Evolutionary conservation across 768 basidiomycete genomes (phyloP).

Genomic region (Cystobasidium tubakii): DNA sequence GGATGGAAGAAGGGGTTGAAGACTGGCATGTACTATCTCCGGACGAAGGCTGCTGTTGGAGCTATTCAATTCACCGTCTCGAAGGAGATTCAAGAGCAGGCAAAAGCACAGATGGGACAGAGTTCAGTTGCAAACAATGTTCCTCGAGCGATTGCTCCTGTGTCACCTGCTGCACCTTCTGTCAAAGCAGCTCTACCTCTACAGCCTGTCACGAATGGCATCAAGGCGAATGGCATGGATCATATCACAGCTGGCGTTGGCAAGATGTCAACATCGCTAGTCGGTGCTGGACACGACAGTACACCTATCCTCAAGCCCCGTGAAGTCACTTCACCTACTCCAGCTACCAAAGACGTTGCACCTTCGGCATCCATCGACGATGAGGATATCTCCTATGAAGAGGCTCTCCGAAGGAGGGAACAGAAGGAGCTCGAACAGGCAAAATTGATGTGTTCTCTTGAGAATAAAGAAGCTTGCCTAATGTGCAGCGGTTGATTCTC

Average conservation of each 20-base stretch:
- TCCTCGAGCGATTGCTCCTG: constrained; percentile 25
- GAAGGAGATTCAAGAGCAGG: constrained; percentile 60
- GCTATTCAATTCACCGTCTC: constrained; percentile 98
- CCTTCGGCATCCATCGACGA: constrained; percentile 36
- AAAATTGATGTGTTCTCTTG: constrained; percentile 72
- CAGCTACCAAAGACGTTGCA: constrained; percentile 51
- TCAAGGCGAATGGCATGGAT: constrained; percentile 39
- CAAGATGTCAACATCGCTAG: constrained; percentile 41
- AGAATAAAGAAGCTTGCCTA: constrained; percentile 68
- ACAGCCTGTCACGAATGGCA: constrained; percentile 31
- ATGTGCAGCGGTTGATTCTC: constrained; percentile 1
- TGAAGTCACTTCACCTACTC: constrained; percentile 46
- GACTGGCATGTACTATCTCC: constrained; percentile 93
- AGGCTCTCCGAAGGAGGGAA: constrained; percentile 64
- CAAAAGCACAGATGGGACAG: constrained; percentile 53
- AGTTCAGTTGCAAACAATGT: constrained; percentile 6
- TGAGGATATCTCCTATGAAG: constrained; percentile 54
- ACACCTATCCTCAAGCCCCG: constrained; percentile 19
- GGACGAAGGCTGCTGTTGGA: constrained; percentile 80
- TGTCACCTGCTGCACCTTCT: constrained; percentile 11
- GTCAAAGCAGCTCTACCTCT: constrained; percentile 16
- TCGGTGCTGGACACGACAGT: constrained; percentile 32
- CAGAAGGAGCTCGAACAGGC: constrained; percentile 74
- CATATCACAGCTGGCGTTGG: constrained; percentile 45
- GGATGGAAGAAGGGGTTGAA: constrained; percentile 99